Evolutionary conservation across 2,329 filamentous ascomycete genomes (phyloP).

Genomic region (Botrytis aclada): DNA sequence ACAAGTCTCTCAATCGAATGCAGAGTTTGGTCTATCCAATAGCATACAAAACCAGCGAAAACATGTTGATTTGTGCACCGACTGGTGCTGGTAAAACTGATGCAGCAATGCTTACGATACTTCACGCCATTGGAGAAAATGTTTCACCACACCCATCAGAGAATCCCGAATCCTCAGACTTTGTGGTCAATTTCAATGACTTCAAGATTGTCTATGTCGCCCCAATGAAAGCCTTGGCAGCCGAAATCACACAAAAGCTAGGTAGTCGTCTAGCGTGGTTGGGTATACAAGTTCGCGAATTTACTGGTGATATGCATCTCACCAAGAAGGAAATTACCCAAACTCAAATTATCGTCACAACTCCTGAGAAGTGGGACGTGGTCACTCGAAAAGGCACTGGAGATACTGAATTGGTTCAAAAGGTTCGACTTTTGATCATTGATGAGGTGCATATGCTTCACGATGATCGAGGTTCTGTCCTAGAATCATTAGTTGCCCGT

Average conservation of each 20-base stretch:
- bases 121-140: constrained; percentile 88
- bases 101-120: constrained; percentile 92
- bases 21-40: constrained; percentile 95
- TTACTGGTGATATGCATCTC: constrained; percentile 98
- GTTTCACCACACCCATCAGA: constrained; percentile 76
- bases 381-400: constrained; percentile 96
- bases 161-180: constrained; percentile 68
- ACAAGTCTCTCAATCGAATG: constrained; percentile 94
- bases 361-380: constrained; percentile 98
- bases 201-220: constrained; percentile 99
- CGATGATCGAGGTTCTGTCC: constrained; percentile 90
- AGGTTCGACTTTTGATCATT: constrained; percentile 92
- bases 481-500: constrained; percentile 91
- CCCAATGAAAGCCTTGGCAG: constrained; percentile 96
- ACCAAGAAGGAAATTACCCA: constrained; percentile 94
- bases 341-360: constrained; percentile 97
- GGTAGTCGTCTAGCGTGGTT: constrained; percentile 91
- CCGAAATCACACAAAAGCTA: constrained; percentile 93
- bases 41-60: constrained; percentile 92
- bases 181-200: constrained; percentile 77
- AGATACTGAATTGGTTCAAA: constrained; percentile 95
- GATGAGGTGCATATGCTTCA: constrained; percentile 99
- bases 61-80: constrained; percentile 97
- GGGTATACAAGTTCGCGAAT: constrained; percentile 84
- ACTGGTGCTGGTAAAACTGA: constrained; percentile 99